Base-by-base conservation (phyloP, 2,329 filamentous ascomycete species). In the Cladorrhinum sp. region DNA sequence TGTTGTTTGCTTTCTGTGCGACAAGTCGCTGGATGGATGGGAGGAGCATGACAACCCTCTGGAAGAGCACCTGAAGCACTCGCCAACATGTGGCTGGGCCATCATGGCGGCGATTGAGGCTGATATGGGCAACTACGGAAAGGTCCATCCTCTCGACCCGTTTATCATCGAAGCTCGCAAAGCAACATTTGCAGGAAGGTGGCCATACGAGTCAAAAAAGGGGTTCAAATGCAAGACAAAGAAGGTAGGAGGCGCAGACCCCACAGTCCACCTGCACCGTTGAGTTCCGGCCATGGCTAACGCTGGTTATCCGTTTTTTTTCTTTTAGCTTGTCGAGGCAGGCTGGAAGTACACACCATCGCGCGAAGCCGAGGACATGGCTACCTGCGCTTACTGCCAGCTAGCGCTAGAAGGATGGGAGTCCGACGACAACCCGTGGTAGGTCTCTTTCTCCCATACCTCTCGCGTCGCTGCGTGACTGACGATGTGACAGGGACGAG, bases 361-460 rank as follows among this genome's bases (percentile, higher is more conserved):
- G 5, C 77, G 85, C 49, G 92, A 93, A 49, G 91, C 87, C 12
- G 88, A 95, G 65, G 95, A 99, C 73, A 91, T 93, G 77, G 91
- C 91, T 9, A 95, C 90, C 10, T 99, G 95, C 72, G 83, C 90
- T 25, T 97, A 98, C 76, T 99, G 95, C 77, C 86, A 90, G 60
- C 77, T 98, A 16, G 92, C 89, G 10, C 82, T 99, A 10, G 93
- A 98, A 73, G 92, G 92, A 6, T 99, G 96, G 95, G 95, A 98
- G 71, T 88, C 89, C 1, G 87, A 88, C 61, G 95, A 99, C 73
- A 91, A 96, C 71, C 95, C 95, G 63, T 84, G 89, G 87, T 92
- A 74, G 76, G 89, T 76, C 61, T 69, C 64, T 55, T 23, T 27
- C 12, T 62, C 24, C 36, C 25, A 48, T 10, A 20, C n/a, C 24